Base-by-base conservation (phyloP, 2,329 filamentous ascomycete species). In the Pyricularia grisea region DNA sequence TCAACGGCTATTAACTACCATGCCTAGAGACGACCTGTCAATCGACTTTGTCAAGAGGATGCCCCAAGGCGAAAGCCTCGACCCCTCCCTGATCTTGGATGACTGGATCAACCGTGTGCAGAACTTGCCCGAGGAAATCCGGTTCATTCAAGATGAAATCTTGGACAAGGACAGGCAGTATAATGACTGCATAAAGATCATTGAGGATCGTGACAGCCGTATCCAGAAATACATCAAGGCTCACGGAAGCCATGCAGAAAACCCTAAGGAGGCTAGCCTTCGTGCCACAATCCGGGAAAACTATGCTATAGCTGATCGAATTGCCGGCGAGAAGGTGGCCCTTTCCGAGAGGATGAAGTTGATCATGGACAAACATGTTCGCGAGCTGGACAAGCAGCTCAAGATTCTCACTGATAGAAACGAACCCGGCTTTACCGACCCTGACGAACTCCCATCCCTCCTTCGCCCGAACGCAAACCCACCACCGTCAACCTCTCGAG, bases 81-180 rank as follows among this genome's bases (percentile, higher is more conserved):
- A 90, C 74, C 86, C 87, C 70, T 84, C 90, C 69, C 83, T 90
- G 72, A 88, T 93, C 75, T 86, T 94, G 74, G 91, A 94, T 77
- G 90, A 93, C 78, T 94, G 91, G 83, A 87, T 90, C 76, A 88
- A 90, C 77, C 84, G 82, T 79, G 90, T 91, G 25, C 88, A 91
- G 74, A 95, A 95, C 75, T 84, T 94, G 31, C 92, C 92, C 71
- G 90, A 92, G 72, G 92, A 95, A 79, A 89, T 95, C 70, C 89
- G 90, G 25, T 93, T 94, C 80, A 85, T 94, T 71, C 90, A 94
- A 75, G 92, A 94, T 76, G 92, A 95, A 79, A 92, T 94, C 72
- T 84, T 88, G 75, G 90, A 92, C 76, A 94, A 94, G 78, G 92
- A 96, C 77, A 85, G 87, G 67, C 84, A 88, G 72, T 90, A 92